Base-by-base conservation (phyloP, 2,329 filamentous ascomycete species). In the Nemania sp. region DNA sequence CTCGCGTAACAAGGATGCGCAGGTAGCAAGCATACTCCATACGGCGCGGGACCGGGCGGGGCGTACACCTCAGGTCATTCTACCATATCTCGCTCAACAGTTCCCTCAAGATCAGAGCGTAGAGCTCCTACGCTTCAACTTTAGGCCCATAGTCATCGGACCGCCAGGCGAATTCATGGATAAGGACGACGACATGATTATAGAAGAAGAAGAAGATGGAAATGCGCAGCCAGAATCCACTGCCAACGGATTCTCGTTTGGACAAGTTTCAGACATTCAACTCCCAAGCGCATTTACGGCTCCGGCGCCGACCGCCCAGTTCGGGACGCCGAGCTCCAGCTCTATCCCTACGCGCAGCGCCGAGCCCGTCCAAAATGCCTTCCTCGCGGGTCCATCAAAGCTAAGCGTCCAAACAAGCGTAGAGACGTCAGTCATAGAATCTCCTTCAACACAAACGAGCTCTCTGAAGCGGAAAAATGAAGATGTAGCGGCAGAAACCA, bases 21-120 rank as follows among this genome's bases (percentile, higher is more conserved):
- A 97, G 81, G 67, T 94, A 9, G 84, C 91, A 5, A 93, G 90
- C 68, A 85, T 95, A 11, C 75, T 97, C 54, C 91, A 94, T 70
- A 90, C 91, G 0, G 83, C 86, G 70, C 74, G 84, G 58, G 77
- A 85, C 65, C 76, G 82, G 65, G 79, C 85, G 67, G 81, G 86
- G 36, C 77, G 83, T 59, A 80, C 83, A 46, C 82, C 85, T 56
- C 79, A 88, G 23, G 94, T 87, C 68, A 86, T 96, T 42, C 72
- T 96, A 42, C 92, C 93, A 0, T 89, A 96, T 64, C 75, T 97
- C 22, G 82, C 84, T 6, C 80, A 85, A 49, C 80, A 82, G 45
- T 89, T 85, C 64, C 78, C 84, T 0, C 70, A 79, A 9, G 81
- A 86, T 44, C 76, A 82, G 52, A 81, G 80, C 14, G 82, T 94